phyloP scores from a whole-genome alignment of 2,329 filamentous ascomycete genomes.

The Claviceps arundinis region DNA sequence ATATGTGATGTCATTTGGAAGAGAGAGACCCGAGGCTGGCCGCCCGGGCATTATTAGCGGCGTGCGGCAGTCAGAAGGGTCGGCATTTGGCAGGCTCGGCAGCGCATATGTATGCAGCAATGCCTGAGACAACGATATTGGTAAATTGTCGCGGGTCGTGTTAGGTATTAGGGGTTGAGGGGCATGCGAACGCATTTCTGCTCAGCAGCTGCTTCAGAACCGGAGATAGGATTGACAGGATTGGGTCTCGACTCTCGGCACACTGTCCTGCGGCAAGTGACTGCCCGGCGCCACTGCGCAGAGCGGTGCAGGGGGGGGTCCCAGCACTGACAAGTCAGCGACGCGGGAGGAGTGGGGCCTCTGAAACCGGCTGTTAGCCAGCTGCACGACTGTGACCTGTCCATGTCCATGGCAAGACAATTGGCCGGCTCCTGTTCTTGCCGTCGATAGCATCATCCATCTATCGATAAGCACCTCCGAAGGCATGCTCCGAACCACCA shows the following conservation, averaged over 20 bases:
- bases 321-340: too few relatives aligned
- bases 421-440: background rate
- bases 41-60: constrained; percentile 5
- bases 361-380: too few relatives aligned
- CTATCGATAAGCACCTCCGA: constrained; percentile 4
- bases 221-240: too few relatives aligned
- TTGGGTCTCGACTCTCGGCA: too few relatives aligned
- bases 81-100: constrained; percentile 1
- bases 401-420: too few relatives aligned
- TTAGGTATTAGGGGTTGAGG: background rate
- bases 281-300: too few relatives aligned
- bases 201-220: too few relatives aligned
- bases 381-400: too few relatives aligned
- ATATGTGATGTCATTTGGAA: constrained; percentile 8
- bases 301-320: too few relatives aligned
- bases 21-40: background rate
- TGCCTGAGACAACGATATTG: background rate
- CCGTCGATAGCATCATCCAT: background rate
- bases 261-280: too few relatives aligned
- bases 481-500: background rate
- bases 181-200: constrained; percentile 5
- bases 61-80: background rate
- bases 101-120: background rate
- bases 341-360: too few relatives aligned
- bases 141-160: background rate